Base-by-base conservation (phyloP, 768 basidiomycete genomes). In the Boletus vermiculosoides region DNA sequence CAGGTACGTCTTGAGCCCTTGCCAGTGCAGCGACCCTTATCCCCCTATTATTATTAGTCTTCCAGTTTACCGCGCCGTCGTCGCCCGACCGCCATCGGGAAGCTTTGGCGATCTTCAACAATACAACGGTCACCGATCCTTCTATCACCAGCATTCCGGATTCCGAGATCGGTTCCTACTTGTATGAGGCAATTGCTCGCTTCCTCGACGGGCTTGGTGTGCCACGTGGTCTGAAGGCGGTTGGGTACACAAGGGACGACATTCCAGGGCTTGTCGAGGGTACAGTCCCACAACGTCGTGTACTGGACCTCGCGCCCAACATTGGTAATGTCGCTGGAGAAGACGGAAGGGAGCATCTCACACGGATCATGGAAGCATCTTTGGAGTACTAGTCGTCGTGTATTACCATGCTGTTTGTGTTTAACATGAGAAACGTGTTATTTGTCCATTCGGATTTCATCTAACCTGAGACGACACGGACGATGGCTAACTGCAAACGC, bases 11-110 rank as follows among this genome's bases (percentile, higher is more conserved):
- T 39, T 52, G 57, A 28, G 37, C 58, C 45, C 64, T 30, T 56
- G 11, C 20, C 18, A 41, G 28, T 12, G 30, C 10, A 31, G 23
- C 22, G 28, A 22, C 5, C 37, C 58, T 58, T 30, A 55, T 61
- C 11, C 16, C 7, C 34, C 33, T 33, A 33, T 34, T 34, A 34
- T 34, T 39, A 11, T 50, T 49, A 83, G 96, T 98, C 44, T 98
- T 98, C 81, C 84, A 89, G 66, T 98, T 95, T 74, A 98, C 96
- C 9, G 90, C 96, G 0, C 94, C 96, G 8, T 95, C 95, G 5
- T 87, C 92, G 0, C 93, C 94, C 3, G 85, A 88, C 58, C 88
- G 94, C 42, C 95, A 98, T 73, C 87, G 95, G 45, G 86, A 92
- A 71, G 92, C 87, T 1, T 80, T 95, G 16, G 86, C 90, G 2